Evolutionary conservation across 2,329 filamentous ascomycete species (phyloP).

Genomic region (Cladosporium sp.): DNA sequence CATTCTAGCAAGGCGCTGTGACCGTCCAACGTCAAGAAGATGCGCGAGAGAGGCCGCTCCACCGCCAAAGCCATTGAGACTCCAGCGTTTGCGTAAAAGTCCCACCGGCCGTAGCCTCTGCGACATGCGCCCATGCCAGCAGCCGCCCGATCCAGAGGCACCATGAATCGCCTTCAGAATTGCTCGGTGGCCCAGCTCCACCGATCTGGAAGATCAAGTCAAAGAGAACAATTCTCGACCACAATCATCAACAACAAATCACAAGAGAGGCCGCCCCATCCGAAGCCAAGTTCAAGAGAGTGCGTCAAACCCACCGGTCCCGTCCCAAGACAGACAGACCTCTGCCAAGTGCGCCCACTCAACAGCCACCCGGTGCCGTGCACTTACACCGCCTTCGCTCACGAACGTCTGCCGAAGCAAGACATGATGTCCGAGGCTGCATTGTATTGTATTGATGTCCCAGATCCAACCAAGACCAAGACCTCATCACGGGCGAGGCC

Average conservation of each 20-base stretch:
- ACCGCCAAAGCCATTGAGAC: not conserved
- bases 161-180: not conserved
- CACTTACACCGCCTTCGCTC: not conserved
- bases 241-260: not conserved
- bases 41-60: not conserved
- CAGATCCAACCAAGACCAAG: not conserved
- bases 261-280: not conserved
- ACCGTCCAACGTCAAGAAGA: not conserved
- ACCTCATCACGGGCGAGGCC: not conserved
- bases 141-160: not conserved
- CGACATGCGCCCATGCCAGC: not conserved
- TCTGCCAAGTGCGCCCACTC: not conserved
- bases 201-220: not conserved
- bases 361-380: not conserved
- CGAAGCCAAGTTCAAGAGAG: not conserved
- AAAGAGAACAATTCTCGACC: not conserved
- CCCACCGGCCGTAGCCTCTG: slow-evolving; percentile 8
- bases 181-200: not conserved
- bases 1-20: not conserved
- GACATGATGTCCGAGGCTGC: not conserved
- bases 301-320: not conserved
- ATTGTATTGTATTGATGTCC: not conserved
- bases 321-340: not conserved
- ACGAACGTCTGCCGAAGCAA: not conserved
- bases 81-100: not conserved